These are phyloP conservation scores for Ogataea henricii DNA, from an alignment of 805 yeast genomes.

Conservation along the genomic window DNA sequence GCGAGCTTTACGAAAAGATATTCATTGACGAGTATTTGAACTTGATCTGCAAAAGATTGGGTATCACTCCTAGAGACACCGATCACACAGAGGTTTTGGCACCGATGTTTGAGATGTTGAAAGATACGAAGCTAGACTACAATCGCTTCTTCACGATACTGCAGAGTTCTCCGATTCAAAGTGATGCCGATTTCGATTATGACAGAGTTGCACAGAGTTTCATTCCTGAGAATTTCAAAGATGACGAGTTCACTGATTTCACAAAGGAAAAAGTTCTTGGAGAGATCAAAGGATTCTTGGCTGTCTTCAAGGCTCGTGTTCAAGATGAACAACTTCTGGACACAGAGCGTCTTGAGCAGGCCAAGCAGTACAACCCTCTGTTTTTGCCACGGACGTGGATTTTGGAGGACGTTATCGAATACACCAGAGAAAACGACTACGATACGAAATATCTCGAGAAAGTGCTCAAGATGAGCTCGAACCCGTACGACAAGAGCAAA, in stretches of 20 bases:
- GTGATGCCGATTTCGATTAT: constrained; percentile 31
- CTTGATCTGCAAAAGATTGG: constrained; percentile 66
- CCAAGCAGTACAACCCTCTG: constrained; percentile 63
- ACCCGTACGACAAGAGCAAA: constrained; percentile 69
- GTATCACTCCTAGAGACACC: constrained; percentile 49
- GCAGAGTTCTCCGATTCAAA: constrained; percentile 46
- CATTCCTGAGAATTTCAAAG: constrained; percentile 32
- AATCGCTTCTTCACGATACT: constrained; percentile 73
- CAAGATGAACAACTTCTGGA: constrained; percentile 39
- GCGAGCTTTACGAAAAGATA: constrained; percentile 62
- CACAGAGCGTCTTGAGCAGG: constrained; percentile 40
- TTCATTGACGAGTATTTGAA: constrained; percentile 61
- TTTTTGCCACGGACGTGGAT: constrained; percentile 88
- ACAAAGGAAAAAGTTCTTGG: constrained; percentile 43
- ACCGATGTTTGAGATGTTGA: constrained; percentile 62
- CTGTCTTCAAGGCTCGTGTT: constrained; percentile 44
- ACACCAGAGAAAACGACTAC: constrained; percentile 52
- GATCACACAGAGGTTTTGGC: constrained; percentile 50
- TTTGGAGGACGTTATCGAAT: constrained; percentile 74
- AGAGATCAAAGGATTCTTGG: constrained; percentile 54
- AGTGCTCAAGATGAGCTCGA: constrained; percentile 66
- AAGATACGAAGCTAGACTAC: constrained; percentile 69
- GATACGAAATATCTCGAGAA: constrained; percentile 57
- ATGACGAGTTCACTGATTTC: constrained; percentile 26
- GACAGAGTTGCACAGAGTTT: constrained; percentile 30